Conservation (phyloP, 306 rosid genomes). For the Cucurbita maxima region DNA sequence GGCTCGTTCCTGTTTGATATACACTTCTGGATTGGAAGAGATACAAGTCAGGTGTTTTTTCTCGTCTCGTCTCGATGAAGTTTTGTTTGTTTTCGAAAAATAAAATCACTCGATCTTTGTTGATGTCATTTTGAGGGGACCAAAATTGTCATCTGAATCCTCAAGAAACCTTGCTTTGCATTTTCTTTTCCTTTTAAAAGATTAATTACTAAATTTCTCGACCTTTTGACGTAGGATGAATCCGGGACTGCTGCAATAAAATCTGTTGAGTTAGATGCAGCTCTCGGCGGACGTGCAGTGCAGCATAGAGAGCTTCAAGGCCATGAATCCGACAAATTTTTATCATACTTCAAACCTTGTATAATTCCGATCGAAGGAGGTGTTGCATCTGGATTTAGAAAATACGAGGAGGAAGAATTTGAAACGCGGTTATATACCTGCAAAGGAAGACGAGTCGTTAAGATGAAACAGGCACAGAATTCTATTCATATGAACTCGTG, state of each 20-base stretch:
- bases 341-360: slow-evolving; percentile 96
- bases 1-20: slow-evolving; percentile 58
- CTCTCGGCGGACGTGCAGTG: slow-evolving; percentile 96
- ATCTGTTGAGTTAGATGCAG: slow-evolving; percentile 77
- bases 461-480: slow-evolving; percentile 74
- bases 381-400: slow-evolving; percentile 71
- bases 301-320: slow-evolving; percentile 95
- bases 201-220: background rate
- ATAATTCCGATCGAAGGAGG: slow-evolving; percentile 94
- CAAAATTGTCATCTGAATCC: background rate
- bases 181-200: background rate
- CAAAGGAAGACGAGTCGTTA: slow-evolving; percentile 95
- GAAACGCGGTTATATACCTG: slow-evolving; percentile 74
- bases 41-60: slow-evolving; percentile 82
- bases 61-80: background rate
- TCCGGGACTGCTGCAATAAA: slow-evolving; percentile 94
- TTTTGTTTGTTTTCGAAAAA: background rate
- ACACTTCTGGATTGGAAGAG: slow-evolving; percentile 98
- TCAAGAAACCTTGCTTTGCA: background rate
- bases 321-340: slow-evolving; percentile 91
- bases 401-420: slow-evolving; percentile 62
- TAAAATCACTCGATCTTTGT: background rate
- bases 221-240: slow-evolving; percentile 55
- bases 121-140: background rate
- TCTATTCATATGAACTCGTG: background rate